Evolutionary conservation across 495 filamentous ascomycete genomes (phyloP).

Genomic region (Podospora anserina): DNA sequence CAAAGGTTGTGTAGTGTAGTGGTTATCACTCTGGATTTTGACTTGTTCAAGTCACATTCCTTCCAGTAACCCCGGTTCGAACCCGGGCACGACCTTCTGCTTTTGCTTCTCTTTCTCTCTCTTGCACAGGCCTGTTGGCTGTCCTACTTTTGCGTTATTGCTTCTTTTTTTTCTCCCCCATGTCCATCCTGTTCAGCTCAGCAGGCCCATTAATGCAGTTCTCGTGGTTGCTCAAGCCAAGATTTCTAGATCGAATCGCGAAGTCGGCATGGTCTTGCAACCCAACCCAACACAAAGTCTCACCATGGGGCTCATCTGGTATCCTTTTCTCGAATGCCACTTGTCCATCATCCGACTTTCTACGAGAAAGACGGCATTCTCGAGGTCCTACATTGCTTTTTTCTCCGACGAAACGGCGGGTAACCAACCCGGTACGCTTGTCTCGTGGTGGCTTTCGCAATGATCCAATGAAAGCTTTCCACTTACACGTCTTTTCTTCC

Average conservation of each 20-base stretch:
- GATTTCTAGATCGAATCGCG: constrained; percentile 2
- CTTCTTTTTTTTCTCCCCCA: neutral
- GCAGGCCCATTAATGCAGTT: neutral
- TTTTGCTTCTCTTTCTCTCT: constrained; percentile 10
- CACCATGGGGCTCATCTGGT: neutral
- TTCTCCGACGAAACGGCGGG: neutral
- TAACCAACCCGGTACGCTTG: neutral
- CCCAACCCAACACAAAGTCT: neutral
- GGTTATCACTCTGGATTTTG: constrained; percentile 30
- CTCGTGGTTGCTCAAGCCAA: neutral
- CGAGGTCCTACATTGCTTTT: neutral
- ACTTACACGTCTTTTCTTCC: neutral
- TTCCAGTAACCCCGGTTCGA: constrained; percentile 29
- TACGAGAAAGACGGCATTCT: neutral
- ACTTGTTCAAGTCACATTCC: neutral
- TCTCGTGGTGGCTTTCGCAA: neutral
- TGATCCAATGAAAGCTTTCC: neutral
- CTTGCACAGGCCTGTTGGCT: neutral
- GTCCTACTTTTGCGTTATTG: neutral
- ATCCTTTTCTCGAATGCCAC: neutral
- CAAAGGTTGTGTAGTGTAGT: constrained; percentile 27
- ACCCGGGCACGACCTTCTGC: constrained; percentile 26
- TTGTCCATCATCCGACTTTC: neutral
- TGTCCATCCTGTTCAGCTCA: neutral
- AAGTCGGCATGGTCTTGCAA: constrained; percentile 5